Evolutionary conservation across 345 rosid genomes (phyloP), one percentile per base, ranked within the genome.

Genomic region (Salix suchowensis): DNA sequence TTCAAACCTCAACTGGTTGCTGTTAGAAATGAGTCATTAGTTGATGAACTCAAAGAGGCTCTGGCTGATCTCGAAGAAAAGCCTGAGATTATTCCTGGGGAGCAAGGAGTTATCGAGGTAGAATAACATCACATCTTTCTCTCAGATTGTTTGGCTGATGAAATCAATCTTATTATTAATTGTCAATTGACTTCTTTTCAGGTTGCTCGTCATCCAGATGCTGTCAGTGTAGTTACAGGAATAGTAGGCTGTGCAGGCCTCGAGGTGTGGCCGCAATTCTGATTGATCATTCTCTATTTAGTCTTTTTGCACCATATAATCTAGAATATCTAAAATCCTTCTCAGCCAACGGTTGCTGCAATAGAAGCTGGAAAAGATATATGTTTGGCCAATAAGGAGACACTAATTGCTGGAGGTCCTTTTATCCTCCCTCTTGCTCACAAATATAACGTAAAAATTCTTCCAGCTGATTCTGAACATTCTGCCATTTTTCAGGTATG

Each of bases 231-330:
- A 55, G 96, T 96, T 77, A 93, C 98, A 3, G 99, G 98, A 74
- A 96, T 96, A 68, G 99, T 93, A 26, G 99, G 99, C 68, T 96
- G 99, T 83, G 99, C 99, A 2, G 99, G 99, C 79, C 88, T 96
- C 32, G 91, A 90, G 92, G 98, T 89, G 85, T 42, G 24, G n/a
- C 24, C 26, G 1, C 36, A 36, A 16, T 15, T 37, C 54, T 50
- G 7, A 16, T 61, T 8, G 14, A 19, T 52, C 36, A 2, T 36
- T 68, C 46, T 42, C 16, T 13, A 36, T n/a, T 11, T 16, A 3
- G 23, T 44, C 39, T 23, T 11, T 61, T 72, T 65, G 46, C 36
- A 50, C 28, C 26, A 24, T 54, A n/a, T 39, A 24, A 26, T 61
- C 23, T 12, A 14, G 28, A 16, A 39, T 60, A 52, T 10, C 8